Percentiles rank a stretch among this genome's conserved stretches.
These are phyloP conservation scores for Mycosarcoma mackinlayi DNA, from an alignment of 1,284 basidiomycete species.

Conservation along the genomic window DNA sequence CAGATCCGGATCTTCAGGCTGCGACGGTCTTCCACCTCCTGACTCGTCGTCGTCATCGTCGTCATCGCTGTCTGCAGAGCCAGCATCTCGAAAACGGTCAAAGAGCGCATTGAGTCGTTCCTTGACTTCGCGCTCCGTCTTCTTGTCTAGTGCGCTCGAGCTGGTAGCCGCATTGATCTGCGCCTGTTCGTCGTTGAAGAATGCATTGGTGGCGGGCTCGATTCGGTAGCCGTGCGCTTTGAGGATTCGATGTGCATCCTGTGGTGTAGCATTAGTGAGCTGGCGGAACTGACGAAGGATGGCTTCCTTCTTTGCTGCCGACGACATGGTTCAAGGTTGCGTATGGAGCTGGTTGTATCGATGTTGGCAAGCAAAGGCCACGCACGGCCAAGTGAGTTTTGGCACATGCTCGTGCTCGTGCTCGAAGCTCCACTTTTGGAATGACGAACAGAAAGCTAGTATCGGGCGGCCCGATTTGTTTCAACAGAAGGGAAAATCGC, in stretches of 20 bases:
- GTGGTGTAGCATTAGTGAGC: conserved; percentile 54
- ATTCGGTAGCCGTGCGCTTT: conserved; percentile 77
- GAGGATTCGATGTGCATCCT: conserved; percentile 78
- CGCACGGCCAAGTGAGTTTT: neutral
- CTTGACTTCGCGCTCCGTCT: conserved; percentile 50
- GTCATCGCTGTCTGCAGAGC: conserved; percentile 16
- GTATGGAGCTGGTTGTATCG: neutral
- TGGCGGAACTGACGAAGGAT: conserved; percentile 46
- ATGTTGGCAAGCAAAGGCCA: no score
- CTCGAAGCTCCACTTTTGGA: conserved; percentile 25
- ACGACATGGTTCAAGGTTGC: conserved; percentile 48
- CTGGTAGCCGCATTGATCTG: conserved; percentile 44
- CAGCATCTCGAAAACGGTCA: conserved; percentile 72
- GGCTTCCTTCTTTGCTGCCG: conserved; percentile 49
- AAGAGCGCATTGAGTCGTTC: conserved; percentile 76
- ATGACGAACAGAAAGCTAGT: neutral
- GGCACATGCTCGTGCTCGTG: no score
- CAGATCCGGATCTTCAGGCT: conserved; percentile 49
- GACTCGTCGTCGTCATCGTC: conserved; percentile 21
- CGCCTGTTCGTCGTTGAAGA: conserved; percentile 71
- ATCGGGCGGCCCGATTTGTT: neutral
- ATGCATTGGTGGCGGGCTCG: conserved; percentile 81
- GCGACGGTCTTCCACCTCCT: no score
- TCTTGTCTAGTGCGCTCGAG: conserved; percentile 31
- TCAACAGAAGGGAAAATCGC: neutral